phyloP scores from a whole-genome alignment of 768 basidiomycete species.

The Leccinum barrowsii region DNA sequence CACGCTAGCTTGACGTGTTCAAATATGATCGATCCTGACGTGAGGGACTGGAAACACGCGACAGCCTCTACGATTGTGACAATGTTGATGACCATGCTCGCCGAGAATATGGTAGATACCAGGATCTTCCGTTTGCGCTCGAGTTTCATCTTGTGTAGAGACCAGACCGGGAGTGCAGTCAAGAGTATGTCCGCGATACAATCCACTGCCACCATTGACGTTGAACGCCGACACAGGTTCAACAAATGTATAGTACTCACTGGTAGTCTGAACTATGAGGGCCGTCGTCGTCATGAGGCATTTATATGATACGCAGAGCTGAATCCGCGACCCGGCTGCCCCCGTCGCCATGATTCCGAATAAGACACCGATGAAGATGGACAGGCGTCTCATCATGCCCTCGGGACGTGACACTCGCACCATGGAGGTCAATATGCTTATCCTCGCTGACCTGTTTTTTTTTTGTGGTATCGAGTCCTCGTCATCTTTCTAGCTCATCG shows the following conservation, averaged over 20 bases:
- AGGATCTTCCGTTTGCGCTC: constrained; percentile 14
- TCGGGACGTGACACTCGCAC: constrained; percentile 21
- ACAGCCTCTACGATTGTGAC: constrained; percentile 18
- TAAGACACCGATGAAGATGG: constrained; percentile 7
- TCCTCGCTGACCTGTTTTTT: constrained; percentile 19
- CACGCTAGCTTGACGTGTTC: constrained; percentile 22
- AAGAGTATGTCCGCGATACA: constrained; percentile 18
- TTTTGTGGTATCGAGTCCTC: neutral
- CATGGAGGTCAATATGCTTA: constrained; percentile 24
- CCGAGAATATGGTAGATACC: constrained; percentile 20
- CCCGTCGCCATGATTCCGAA: constrained; percentile 15
- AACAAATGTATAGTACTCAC: constrained; percentile 11
- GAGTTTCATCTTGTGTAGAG: constrained; percentile 15
- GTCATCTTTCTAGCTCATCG: neutral
- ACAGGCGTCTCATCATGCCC: constrained; percentile 2
- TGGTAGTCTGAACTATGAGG: constrained; percentile 17
- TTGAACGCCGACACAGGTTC: neutral
- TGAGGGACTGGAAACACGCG: neutral
- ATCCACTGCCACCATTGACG: constrained; percentile 14
- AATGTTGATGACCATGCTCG: constrained; percentile 18
- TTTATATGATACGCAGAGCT: neutral
- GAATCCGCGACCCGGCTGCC: constrained; percentile 8
- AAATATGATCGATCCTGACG: constrained; percentile 14
- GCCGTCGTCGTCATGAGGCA: constrained; percentile 10
- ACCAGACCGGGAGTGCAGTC: constrained; percentile 18